Base-by-base conservation (phyloP, 164 flowering plant genomes). In the Sedum album region DNA sequence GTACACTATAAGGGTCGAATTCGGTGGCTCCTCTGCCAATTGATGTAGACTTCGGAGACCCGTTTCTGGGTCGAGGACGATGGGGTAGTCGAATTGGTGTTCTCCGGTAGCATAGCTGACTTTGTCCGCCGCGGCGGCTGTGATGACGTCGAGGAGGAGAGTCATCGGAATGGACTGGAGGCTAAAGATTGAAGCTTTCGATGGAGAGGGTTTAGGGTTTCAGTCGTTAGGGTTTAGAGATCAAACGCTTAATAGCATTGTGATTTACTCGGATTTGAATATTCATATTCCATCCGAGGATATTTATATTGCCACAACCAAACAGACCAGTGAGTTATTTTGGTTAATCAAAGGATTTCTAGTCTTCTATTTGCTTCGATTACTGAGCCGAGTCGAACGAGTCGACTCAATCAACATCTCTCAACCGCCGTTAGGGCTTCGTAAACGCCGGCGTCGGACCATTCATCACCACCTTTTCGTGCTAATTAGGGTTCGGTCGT, bases 1-100 rank as follows among this genome's bases (percentile, higher is more conserved):
- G 55, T 66, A 72, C n/a, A 88, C 67, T 5, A 80, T 14, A 41
- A 36, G 67, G 17, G 17, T 10, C 4, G 67, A 73, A 3, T 73
- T 73, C 11, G 30, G n/a, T 2, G 77, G 67, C 66, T 75, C 48
- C 1, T 78, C 61, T 66, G 73, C 81, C 2, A 28, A 23, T 53
- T 78, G 67, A 20, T 88, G 85, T 68, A 92, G 68, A 17, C 41
- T 74, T 60, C 62, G 65, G 30, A 87, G 70, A 68, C 77, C 70
- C 0, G 73, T 72, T 60, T 83, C 82, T 7, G 88, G 63, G 74
- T 83, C 82, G 23, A 91, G 80, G 49, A 79, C 69, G 36, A 85
- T 74, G 0, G 96, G 90, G 70, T 76, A 79, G 0, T 79, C 73
- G 8, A 72, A 65, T 8, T 75, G 73, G 14, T 15, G 69, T 23